A percentile compares a stretch with the other conserved stretches of the same genome.
These are phyloP conservation scores for Botryotinia globosa DNA, from an alignment of 2,329 filamentous ascomycete species.

Conservation along the genomic window DNA sequence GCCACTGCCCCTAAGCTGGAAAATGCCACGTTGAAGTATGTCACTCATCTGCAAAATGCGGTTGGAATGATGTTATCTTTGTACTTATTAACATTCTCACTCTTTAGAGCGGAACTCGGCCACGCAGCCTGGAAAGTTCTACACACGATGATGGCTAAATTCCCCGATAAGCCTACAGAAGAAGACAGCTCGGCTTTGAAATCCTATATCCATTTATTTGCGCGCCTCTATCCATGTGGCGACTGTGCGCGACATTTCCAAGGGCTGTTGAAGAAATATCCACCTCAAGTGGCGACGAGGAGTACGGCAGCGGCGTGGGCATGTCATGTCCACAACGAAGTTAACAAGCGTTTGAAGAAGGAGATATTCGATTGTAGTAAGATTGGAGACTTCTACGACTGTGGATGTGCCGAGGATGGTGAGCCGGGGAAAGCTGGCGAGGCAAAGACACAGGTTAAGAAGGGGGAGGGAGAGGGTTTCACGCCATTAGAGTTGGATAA, in stretches of 20 bases:
- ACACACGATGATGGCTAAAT: slow-evolving; percentile 68
- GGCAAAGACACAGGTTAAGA: slow-evolving; percentile 24
- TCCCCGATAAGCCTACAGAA: slow-evolving; percentile 61
- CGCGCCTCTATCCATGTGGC: slow-evolving; percentile 67
- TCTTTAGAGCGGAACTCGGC: slow-evolving; percentile 53
- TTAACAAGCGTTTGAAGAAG: slow-evolving; percentile 63
- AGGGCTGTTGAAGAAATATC: slow-evolving; percentile 57
- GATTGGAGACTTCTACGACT: slow-evolving; percentile 70
- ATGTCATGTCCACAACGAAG: slow-evolving; percentile 65
- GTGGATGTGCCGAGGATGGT: slow-evolving; percentile 65
- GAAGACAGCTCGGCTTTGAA: slow-evolving; percentile 62
- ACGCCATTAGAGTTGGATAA: slow-evolving; percentile 38
- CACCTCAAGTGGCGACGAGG: slow-evolving; percentile 62
- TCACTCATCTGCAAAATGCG: slow-evolving; percentile 6
- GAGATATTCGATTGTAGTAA: slow-evolving; percentile 62
- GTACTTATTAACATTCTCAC: slow-evolving; percentile 20
- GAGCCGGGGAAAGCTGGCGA: slow-evolving; percentile 43
- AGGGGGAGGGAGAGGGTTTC: slow-evolving; percentile 34
- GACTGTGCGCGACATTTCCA: slow-evolving; percentile 69
- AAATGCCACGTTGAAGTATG: slow-evolving; percentile 76
- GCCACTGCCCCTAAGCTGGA: slow-evolving; percentile 78
- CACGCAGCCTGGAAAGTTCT: slow-evolving; percentile 68
- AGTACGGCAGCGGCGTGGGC: slow-evolving; percentile 65
- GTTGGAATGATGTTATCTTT: not conserved
- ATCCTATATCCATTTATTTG: slow-evolving; percentile 64